A percentile compares a stretch with the other conserved stretches of the same genome.
Evolutionary conservation across 2,329 filamentous ascomycete species (phyloP).

Genomic region (Sclerotinia borealis): DNA sequence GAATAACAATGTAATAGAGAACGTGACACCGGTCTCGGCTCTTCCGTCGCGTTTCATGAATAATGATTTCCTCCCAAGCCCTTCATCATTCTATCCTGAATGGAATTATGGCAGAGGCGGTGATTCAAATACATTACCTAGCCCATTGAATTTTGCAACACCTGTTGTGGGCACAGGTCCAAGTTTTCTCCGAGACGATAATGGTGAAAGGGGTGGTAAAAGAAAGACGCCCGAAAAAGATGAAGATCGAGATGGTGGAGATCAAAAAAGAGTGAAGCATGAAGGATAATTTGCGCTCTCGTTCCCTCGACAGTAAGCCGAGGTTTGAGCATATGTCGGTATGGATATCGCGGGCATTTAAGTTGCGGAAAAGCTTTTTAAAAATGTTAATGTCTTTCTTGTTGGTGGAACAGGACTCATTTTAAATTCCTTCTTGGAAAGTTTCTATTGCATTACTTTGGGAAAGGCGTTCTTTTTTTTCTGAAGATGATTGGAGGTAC

Average conservation of each 20-base stretch:
- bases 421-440: not conserved
- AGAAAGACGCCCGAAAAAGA: slow-evolving; percentile 14
- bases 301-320: not conserved
- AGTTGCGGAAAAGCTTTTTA: slow-evolving; percentile 2
- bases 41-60: slow-evolving; percentile 87
- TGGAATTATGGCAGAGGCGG: slow-evolving; percentile 65
- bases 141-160: slow-evolving; percentile 87
- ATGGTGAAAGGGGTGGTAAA: slow-evolving; percentile 22
- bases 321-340: slow-evolving; percentile 1
- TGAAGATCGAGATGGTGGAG: not conserved
- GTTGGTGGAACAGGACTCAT: not conserved
- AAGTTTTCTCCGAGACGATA: slow-evolving; percentile 56
- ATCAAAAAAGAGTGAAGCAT: slow-evolving; percentile 11
- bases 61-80: slow-evolving; percentile 81
- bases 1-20: slow-evolving; percentile 49
- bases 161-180: slow-evolving; percentile 60
- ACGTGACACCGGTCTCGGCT: slow-evolving; percentile 76
- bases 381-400: slow-evolving; percentile 1
- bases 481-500: not conserved
- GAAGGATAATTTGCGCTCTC: slow-evolving; percentile 6
- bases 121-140: slow-evolving; percentile 83
- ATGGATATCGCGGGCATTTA: slow-evolving; percentile 7
- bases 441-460: not conserved
- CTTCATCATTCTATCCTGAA: slow-evolving; percentile 86
- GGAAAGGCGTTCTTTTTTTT: not conserved